Conservation (phyloP, 352 stramenopile species). For the Globisporangium spiculum region DNA sequence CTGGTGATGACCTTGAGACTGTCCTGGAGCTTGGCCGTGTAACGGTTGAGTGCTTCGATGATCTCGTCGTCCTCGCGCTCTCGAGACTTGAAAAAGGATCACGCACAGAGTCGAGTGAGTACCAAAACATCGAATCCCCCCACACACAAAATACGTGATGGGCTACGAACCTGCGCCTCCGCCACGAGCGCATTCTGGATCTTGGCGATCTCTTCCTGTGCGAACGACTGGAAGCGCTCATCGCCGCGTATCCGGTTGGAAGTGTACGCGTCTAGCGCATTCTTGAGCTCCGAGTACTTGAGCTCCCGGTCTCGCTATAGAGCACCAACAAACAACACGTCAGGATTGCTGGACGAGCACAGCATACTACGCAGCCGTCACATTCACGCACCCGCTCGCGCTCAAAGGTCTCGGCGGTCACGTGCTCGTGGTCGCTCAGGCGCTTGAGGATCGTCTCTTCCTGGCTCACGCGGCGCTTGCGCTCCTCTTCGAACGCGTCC, state of each 20-base stretch:
- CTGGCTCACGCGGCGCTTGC: conserved; percentile 69
- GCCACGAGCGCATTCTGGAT: conserved; percentile 76
- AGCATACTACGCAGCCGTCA: not conserved
- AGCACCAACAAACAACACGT: not conserved
- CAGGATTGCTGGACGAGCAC: not conserved
- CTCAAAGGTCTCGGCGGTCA: conserved; percentile 70
- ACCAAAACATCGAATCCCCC: not conserved
- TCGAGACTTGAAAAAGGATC: conserved; percentile 36
- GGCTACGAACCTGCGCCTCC: conserved; percentile 51
- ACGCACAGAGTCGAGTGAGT: not conserved
- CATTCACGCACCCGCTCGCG: conserved; percentile 41
- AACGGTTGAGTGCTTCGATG: conserved; percentile 91
- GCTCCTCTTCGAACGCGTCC: conserved; percentile 87
- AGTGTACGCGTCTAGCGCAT: conserved; percentile 62
- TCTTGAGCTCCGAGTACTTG: conserved; percentile 76
- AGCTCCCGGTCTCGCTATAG: conserved; percentile 40
- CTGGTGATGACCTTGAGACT: conserved; percentile 92
- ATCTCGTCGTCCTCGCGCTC: conserved; percentile 93
- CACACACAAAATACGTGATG: not conserved
- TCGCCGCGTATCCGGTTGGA: conserved; percentile 70
- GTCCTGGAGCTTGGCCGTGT: conserved; percentile 92
- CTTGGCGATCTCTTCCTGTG: conserved; percentile 67
- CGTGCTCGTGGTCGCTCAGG: conserved; percentile 85
- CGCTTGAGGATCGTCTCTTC: conserved; percentile 92
- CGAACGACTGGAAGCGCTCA: conserved; percentile 71